phyloP scores from a whole-genome alignment of 768 basidiomycete genomes.

The Pleurotus citrinopileatus region DNA sequence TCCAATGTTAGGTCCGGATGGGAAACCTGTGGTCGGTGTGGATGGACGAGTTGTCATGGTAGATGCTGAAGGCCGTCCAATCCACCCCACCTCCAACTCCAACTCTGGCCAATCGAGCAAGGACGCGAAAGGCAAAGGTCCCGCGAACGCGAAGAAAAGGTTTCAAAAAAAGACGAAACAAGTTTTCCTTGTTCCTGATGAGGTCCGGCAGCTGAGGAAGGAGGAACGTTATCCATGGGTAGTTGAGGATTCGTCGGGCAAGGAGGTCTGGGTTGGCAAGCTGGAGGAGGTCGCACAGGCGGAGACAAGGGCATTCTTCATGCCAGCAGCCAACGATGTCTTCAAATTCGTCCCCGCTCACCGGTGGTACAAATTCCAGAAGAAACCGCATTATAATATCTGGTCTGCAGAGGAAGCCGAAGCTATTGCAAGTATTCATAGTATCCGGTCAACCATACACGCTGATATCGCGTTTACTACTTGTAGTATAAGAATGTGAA shows the following conservation, averaged over 20 bases:
- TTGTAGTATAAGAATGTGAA: conserved; percentile 32
- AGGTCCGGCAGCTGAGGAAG: conserved; percentile 69
- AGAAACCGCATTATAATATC: conserved; percentile 72
- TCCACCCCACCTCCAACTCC: conserved; percentile 34
- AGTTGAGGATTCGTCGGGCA: conserved; percentile 72
- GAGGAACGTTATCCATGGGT: conserved; percentile 94
- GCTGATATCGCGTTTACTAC: conserved; percentile 1
- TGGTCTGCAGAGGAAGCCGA: conserved; percentile 69
- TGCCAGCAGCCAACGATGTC: conserved; percentile 75
- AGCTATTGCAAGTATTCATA: conserved; percentile 18
- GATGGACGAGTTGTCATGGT: conserved; percentile 83
- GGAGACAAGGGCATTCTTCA: conserved; percentile 77
- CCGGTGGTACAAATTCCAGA: conserved; percentile 92
- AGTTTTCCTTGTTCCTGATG: conserved; percentile 81
- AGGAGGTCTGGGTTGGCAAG: conserved; percentile 78
- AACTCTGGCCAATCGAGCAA: conserved; percentile 21
- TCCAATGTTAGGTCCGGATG: conserved; percentile 80
- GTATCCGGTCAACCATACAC: conserved; percentile 31
- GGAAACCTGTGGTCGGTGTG: conserved; percentile 75
- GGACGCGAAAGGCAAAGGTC: conserved; percentile 42
- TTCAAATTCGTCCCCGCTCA: conserved; percentile 89
- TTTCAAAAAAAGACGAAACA: conserved; percentile 82
- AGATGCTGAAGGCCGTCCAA: conserved; percentile 73
- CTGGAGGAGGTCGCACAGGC: conserved; percentile 75
- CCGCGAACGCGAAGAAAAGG: conserved; percentile 57